Conservation (phyloP, 2,329 filamentous ascomycete species). For the Drechslerella dactyloides region DNA sequence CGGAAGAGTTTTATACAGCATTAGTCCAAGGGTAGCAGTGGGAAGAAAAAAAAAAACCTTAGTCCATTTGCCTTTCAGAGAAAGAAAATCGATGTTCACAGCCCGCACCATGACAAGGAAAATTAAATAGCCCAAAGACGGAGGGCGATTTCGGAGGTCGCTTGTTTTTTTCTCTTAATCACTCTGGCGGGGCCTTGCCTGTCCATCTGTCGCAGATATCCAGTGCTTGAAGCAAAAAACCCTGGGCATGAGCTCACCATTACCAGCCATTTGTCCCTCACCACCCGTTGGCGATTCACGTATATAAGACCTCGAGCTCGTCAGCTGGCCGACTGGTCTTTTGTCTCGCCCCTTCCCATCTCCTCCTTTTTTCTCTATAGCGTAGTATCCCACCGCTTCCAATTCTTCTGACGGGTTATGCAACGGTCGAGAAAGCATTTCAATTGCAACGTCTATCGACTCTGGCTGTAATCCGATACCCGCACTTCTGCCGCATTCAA, state of each 20-base stretch:
- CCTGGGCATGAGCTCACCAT: constrained; percentile 40
- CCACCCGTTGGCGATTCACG: constrained; percentile 2
- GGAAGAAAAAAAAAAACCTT: constrained; percentile 26
- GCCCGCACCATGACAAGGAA: constrained; percentile 7
- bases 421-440: constrained; percentile 20
- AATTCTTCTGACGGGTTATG: constrained; percentile 25
- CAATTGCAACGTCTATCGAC: constrained; percentile 31
- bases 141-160: constrained; percentile 46
- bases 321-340: not conserved
- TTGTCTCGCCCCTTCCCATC: not conserved
- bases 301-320: constrained; percentile 46
- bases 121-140: not conserved
- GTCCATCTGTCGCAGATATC: not conserved
- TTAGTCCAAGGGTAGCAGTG: not conserved
- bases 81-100: not conserved
- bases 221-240: not conserved
- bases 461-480: constrained; percentile 33
- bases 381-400: not conserved
- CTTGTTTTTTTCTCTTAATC: not conserved
- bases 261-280: not conserved
- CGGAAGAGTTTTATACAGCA: constrained; percentile 33
- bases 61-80: constrained; percentile 3
- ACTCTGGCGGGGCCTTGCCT: not conserved
- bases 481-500: constrained; percentile 27
- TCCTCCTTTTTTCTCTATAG: not conserved